Conservation (phyloP, 371 early-diverging fungal species). For the Syncephalastrum sp. region DNA sequence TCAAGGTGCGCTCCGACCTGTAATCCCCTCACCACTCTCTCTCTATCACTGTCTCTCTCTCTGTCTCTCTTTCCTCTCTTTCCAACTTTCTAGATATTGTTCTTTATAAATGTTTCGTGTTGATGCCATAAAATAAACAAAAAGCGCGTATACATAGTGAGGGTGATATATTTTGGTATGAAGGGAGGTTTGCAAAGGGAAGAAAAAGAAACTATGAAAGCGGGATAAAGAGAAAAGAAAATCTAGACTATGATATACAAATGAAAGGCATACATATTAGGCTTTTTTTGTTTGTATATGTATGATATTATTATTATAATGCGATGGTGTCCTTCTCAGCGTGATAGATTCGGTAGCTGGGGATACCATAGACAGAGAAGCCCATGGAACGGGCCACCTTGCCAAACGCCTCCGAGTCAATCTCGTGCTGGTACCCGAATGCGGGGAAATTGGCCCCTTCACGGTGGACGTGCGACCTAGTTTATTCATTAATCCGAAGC, state of each 20-base stretch:
- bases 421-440: constrained; percentile 51
- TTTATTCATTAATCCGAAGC: no score
- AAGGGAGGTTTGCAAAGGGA: no score
- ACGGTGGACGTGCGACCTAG: constrained; percentile 48
- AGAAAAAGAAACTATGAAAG: no score
- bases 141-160: no score
- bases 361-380: constrained; percentile 50
- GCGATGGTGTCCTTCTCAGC: constrained; percentile 4
- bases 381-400: constrained; percentile 59
- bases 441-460: constrained; percentile 59
- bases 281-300: neutral
- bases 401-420: constrained; percentile 70
- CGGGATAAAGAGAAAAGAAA: neutral
- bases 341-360: constrained; percentile 46
- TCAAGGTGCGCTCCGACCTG: constrained; percentile 82
- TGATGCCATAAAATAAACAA: constrained; percentile 4
- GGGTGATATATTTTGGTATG: no score
- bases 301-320: neutral
- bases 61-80: no score
- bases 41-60: no score
- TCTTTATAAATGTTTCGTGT: no score
- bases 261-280: no score
- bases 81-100: no score
- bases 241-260: neutral
- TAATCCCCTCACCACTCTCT: constrained; percentile 31